A percentile compares a stretch with the other conserved stretches of the same genome.
Conservation (phyloP, 1,284 basidiomycete genomes). For the Ustilago lituana region DNA sequence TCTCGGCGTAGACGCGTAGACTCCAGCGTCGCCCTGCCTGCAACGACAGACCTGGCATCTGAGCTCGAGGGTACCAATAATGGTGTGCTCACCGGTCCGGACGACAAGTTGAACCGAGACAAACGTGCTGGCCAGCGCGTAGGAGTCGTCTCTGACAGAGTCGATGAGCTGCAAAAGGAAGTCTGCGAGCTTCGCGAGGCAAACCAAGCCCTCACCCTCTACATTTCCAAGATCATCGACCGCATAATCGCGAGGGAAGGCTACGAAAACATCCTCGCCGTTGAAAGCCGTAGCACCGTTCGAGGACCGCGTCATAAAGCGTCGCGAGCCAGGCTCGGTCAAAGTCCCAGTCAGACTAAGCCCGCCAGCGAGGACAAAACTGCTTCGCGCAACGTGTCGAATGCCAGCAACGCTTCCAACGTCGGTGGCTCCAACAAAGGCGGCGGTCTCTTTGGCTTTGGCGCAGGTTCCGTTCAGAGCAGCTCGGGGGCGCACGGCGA, state of each 20-base stretch:
- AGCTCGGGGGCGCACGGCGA: background rate
- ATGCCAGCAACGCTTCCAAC: conserved; percentile 13
- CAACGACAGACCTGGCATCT: conserved; percentile 70
- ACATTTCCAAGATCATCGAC: conserved; percentile 95
- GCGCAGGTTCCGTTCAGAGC: conserved; percentile 4
- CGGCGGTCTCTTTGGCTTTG: conserved; percentile 43
- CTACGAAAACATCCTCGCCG: conserved; percentile 89
- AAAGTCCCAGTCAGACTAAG: conserved; percentile 4
- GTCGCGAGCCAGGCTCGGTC: conserved; percentile 22
- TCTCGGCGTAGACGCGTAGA: conserved; percentile 15
- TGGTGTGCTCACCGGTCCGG: conserved; percentile 13
- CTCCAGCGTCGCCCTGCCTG: conserved; percentile 3
- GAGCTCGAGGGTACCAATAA: conserved; percentile 84
- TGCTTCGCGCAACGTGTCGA: conserved; percentile 17
- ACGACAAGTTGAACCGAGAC: conserved; percentile 35
- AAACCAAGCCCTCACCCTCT: conserved; percentile 90
- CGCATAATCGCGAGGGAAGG: conserved; percentile 92
- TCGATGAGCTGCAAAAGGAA: conserved; percentile 72
- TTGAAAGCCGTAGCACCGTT: conserved; percentile 73
- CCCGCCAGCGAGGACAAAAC: conserved; percentile 1
- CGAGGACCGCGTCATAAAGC: conserved; percentile 39
- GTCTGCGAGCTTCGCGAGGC: conserved; percentile 90
- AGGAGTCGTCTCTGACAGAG: conserved; percentile 30
- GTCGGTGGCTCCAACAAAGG: conserved; percentile 10
- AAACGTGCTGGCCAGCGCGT: conserved; percentile 55